phyloP scores from a whole-genome alignment of 2,329 filamentous ascomycete species.

The Xylariaceae sp. region DNA sequence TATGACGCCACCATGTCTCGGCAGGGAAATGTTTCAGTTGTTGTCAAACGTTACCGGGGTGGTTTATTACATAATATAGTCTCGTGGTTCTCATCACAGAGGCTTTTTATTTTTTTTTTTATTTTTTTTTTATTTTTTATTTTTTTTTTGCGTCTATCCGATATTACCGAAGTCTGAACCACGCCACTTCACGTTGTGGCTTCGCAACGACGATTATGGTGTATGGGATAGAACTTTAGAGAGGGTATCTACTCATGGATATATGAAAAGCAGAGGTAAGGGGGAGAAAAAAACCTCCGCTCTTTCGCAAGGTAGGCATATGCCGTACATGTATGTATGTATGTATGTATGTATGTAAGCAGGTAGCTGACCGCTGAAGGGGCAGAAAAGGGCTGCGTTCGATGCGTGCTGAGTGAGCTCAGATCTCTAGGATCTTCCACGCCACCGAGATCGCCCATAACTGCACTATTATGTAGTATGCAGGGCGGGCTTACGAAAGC shows the following conservation, averaged over 20 bases:
- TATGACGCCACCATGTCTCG: too few species aligned
- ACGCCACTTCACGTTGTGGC: not conserved
- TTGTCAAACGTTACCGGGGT: too few species aligned
- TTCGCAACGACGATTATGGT: not conserved
- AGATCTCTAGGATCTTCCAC: not conserved
- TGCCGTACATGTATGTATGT: not conserved
- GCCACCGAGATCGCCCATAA: not conserved
- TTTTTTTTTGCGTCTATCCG: not conserved
- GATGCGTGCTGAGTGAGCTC: not conserved
- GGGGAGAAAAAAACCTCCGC: too few species aligned
- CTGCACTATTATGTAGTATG: not conserved
- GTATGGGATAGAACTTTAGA: not conserved
- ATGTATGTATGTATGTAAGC: not conserved
- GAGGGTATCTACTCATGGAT: too few species aligned
- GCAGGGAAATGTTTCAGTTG: too few species aligned
- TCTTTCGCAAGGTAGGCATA: too few species aligned
- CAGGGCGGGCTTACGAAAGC: not conserved
- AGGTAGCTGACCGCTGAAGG: not conserved
- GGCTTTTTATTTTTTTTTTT: not conserved
- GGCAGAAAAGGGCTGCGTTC: too few species aligned
- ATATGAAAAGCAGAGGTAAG: too few species aligned
- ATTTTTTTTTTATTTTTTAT: not conserved
- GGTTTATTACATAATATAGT: too few species aligned
- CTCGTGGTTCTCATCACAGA: too few species aligned
- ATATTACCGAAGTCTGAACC: not conserved